phyloP scores from a whole-genome alignment of 352 stramenopile genomes.

The Phytophthora pseudosyringae region DNA sequence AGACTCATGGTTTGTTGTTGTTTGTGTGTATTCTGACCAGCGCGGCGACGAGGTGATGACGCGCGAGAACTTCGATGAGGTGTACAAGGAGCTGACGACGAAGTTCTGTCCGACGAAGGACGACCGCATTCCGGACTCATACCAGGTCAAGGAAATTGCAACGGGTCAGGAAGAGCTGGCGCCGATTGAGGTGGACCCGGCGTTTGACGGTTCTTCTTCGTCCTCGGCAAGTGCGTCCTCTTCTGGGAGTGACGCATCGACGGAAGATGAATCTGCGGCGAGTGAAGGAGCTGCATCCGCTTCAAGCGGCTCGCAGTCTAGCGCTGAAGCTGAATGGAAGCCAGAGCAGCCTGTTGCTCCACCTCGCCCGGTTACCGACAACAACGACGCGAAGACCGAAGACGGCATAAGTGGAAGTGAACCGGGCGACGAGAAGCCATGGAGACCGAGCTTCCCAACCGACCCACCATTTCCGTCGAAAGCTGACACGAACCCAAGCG shows the following conservation, averaged over 20 bases:
- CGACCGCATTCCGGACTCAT: conserved; percentile 14
- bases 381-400: conserved; percentile 1
- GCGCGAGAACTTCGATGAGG: conserved; percentile 26
- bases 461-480: conserved; percentile 7
- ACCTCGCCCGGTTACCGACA: conserved; percentile 5
- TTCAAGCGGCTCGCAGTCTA: neutral
- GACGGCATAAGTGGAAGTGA: conserved; percentile 5
- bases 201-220: neutral
- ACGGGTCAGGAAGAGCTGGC: conserved; percentile 9
- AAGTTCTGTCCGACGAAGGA: conserved; percentile 20
- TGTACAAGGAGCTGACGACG: conserved; percentile 23
- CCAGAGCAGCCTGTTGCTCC: conserved; percentile 14
- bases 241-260: neutral
- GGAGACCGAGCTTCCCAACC: conserved; percentile 22
- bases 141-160: conserved; percentile 17
- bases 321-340: conserved; percentile 10
- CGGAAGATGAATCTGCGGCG: neutral
- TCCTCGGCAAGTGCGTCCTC: neutral
- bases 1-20: neutral
- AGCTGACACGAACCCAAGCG: neutral
- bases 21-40: conserved; percentile 5
- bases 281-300: conserved; percentile 2
- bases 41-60: conserved; percentile 21
- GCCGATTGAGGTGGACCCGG: neutral
- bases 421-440: conserved; percentile 6